A percentile compares a stretch with the other conserved stretches of the same genome.
Evolutionary conservation across 2,329 filamentous ascomycete genomes (phyloP).

Genomic region (Hawksworthiomyces lignivorus): DNA sequence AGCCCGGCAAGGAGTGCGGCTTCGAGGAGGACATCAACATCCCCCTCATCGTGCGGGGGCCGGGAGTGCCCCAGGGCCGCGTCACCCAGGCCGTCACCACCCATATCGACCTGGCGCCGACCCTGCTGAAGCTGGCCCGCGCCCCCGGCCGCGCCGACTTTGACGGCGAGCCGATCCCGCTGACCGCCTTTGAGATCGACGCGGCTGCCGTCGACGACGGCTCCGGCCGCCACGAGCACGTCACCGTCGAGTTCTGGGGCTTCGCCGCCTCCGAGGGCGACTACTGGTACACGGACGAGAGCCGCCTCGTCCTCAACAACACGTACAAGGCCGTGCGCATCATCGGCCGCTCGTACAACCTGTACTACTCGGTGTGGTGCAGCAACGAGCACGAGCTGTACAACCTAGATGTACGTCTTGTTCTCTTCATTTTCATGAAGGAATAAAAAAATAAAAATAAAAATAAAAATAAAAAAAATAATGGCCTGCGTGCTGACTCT

Average conservation of each 20-base stretch:
- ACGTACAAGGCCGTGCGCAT: slow-evolving; percentile 57
- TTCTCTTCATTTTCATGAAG: too few species aligned
- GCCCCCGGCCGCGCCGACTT: slow-evolving; percentile 37
- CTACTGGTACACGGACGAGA: slow-evolving; percentile 15
- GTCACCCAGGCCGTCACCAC: slow-evolving; percentile 41
- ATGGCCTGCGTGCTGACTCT: not conserved
- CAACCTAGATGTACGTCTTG: slow-evolving; percentile 43
- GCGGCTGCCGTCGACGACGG: slow-evolving; percentile 11
- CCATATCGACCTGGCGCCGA: slow-evolving; percentile 58
- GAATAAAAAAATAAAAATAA: too few species aligned
- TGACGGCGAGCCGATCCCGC: slow-evolving; percentile 45
- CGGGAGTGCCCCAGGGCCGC: slow-evolving; percentile 38
- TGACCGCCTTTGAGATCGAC: slow-evolving; percentile 22
- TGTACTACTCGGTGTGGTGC: slow-evolving; percentile 64
- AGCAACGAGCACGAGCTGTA: slow-evolving; percentile 61
- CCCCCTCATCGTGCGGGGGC: slow-evolving; percentile 52
- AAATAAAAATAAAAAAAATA: too few species aligned
- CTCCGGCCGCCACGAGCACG: slow-evolving; percentile 39
- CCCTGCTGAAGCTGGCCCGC: slow-evolving; percentile 38
- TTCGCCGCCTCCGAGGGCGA: slow-evolving; percentile 30
- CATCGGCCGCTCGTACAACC: slow-evolving; percentile 44
- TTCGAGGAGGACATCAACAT: slow-evolving; percentile 54
- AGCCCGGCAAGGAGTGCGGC: slow-evolving; percentile 49
- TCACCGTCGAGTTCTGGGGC: slow-evolving; percentile 53
- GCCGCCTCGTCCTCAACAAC: slow-evolving; percentile 31